Base-by-base conservation (phyloP, 2,329 filamentous ascomycete genomes). In the Pseudogymnoascus sp. region DNA sequence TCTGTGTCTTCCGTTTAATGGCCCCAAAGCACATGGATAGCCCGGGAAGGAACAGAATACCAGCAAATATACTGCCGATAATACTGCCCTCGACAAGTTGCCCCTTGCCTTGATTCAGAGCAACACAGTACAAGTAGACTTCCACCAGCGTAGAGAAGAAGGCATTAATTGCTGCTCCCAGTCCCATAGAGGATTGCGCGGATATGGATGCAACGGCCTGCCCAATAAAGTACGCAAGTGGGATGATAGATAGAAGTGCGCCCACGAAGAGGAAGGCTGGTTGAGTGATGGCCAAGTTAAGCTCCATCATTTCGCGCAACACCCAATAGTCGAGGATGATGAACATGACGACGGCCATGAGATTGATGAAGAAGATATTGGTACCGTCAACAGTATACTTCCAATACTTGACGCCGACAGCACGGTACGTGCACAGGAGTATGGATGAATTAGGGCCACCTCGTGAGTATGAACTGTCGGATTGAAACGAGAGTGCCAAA, bases 11-110 rank as follows among this genome's bases (percentile, higher is more conserved):
- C 70, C 96, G 87, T 78, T 96, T 96, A 72, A 99, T 88, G 16
- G 96, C 96, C 50, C 95, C 95, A 72, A 97, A 99, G 76, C 95
- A 99, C 95, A 99, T 99, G 64, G 93, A 97, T 35, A 99, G 75
- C 1, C 95, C 95, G 0, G 95, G 95, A 53, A 99, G 81, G 74
- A 99, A 96, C 13, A 99, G 81, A 50, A 99, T 90, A 78, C 95
- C 95, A 3, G 93, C 93, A 74, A 99, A 97, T 66, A 99, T 97
- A 75, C 95, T 99, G 66, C 95, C 95, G 65, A 99, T 91, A 69
- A 99, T 92, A 76, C 93, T 97, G 60, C 95, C 95, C 75, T 99
- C 95, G 1, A 99, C 95, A 33, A 99, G 84, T 71, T 89, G 88
- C 2, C 89, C 89, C 75, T 99, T 99, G 67, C 95, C 95, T 75